A percentile compares a stretch with the other conserved stretches of the same genome.
Evolutionary conservation across 1,284 basidiomycete species (phyloP).

Genomic region (Ganoderma sinense): DNA sequence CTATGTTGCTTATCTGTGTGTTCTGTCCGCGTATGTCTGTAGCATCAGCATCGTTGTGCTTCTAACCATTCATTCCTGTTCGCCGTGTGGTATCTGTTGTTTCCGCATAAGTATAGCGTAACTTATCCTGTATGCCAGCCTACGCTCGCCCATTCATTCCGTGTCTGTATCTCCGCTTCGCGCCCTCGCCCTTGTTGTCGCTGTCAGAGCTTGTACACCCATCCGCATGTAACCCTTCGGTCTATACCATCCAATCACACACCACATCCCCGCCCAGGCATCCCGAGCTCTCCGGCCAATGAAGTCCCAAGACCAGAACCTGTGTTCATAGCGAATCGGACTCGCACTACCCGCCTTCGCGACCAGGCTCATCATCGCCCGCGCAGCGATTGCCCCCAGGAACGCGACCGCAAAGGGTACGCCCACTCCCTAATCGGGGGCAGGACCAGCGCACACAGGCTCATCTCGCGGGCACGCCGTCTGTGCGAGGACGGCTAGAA

Average conservation of each 20-base stretch:
- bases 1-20: background rate
- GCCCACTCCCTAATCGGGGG: background rate
- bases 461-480: slow-evolving; percentile 14
- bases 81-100: background rate
- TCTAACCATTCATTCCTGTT: background rate
- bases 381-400: background rate
- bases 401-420: background rate
- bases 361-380: background rate
- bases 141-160: background rate
- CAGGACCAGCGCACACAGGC: background rate
- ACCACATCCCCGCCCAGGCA: background rate
- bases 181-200: background rate
- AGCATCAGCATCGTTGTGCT: background rate
- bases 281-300: background rate
- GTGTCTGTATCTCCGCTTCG: background rate
- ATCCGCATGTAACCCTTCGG: background rate
- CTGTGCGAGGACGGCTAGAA: slow-evolving; percentile 19
- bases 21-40: background rate
- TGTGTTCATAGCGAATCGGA: background rate
- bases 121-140: background rate
- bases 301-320: background rate
- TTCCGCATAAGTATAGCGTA: slow-evolving; percentile 5
- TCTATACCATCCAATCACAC: background rate
- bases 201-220: background rate
- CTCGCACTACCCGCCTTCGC: background rate